Percentiles rank a stretch among this genome's conserved stretches.
Evolutionary conservation across 2,329 filamentous ascomycete species (phyloP).

Genomic region (Thelonectria olida): DNA sequence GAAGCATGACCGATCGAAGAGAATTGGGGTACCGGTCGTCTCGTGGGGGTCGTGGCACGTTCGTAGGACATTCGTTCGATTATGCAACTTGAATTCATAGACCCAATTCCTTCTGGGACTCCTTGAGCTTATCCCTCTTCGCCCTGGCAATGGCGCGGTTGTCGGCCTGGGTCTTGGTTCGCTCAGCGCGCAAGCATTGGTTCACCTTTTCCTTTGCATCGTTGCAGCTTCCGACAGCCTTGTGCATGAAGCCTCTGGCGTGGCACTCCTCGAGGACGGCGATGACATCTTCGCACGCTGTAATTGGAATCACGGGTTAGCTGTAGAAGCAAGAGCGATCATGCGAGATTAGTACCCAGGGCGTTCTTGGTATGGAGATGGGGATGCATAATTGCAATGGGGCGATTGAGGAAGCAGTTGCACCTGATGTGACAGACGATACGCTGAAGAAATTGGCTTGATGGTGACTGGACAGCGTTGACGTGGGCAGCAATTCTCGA

Average conservation of each 20-base stretch:
- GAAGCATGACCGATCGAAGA: slow-evolving; percentile 2
- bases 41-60: slow-evolving; percentile 1
- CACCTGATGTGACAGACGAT: slow-evolving; percentile 16
- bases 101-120: slow-evolving; percentile 67
- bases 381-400: slow-evolving; percentile 81
- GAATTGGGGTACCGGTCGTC: neutral
- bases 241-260: slow-evolving; percentile 89
- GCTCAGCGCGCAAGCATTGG: slow-evolving; percentile 82
- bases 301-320: slow-evolving; percentile 28
- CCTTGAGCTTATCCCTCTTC: slow-evolving; percentile 78
- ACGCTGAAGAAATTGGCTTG: slow-evolving; percentile 30
- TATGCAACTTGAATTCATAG: slow-evolving; percentile 41
- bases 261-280: slow-evolving; percentile 95
- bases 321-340: neutral
- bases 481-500: slow-evolving; percentile 21
- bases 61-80: neutral
- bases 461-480: neutral
- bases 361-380: slow-evolving; percentile 96
- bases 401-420: slow-evolving; percentile 15
- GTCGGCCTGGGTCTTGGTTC: slow-evolving; percentile 77
- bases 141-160: slow-evolving; percentile 76
- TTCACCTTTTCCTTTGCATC: slow-evolving; percentile 85
- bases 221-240: slow-evolving; percentile 90
- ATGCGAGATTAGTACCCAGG: slow-evolving; percentile 64
- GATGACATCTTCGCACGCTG: slow-evolving; percentile 96